Conservation (phyloP, 495 filamentous ascomycete genomes). For the Talaromyces ruber region DNA sequence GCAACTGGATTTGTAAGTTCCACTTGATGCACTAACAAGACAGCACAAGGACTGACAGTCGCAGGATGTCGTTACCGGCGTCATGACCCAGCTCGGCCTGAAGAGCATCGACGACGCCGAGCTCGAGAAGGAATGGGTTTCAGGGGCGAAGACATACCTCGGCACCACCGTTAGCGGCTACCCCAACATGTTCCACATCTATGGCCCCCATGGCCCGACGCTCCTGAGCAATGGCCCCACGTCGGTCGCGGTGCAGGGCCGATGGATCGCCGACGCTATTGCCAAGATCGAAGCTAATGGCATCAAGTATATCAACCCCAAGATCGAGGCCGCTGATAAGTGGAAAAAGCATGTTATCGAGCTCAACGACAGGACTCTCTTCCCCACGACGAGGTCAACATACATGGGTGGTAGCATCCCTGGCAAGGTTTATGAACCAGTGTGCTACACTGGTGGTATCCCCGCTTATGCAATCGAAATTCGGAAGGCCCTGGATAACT, state of each 20-base stretch:
- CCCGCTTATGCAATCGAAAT: slow-evolving; percentile 29
- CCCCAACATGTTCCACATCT: slow-evolving; percentile 48
- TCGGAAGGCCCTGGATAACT: slow-evolving; percentile 15
- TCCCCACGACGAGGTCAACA: slow-evolving; percentile 35
- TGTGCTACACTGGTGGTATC: slow-evolving; percentile 34
- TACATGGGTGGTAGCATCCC: slow-evolving; percentile 46
- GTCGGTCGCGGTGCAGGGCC: slow-evolving; percentile 38
- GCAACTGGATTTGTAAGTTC: slow-evolving; percentile 41
- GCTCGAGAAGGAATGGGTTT: slow-evolving; percentile 39
- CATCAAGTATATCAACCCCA: slow-evolving; percentile 34
- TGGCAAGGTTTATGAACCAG: slow-evolving; percentile 38
- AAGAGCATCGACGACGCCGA: slow-evolving; percentile 28
- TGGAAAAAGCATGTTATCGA: slow-evolving; percentile 37
- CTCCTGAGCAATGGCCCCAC: slow-evolving; percentile 40
- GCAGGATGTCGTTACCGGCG: slow-evolving; percentile 39
- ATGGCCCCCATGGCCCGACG: slow-evolving; percentile 42
- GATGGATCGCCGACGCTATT: slow-evolving; percentile 43
- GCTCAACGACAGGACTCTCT: slow-evolving; percentile 34
- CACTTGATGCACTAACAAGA: background rate
- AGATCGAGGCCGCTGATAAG: slow-evolving; percentile 31
- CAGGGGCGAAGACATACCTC: slow-evolving; percentile 36
- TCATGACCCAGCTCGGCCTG: slow-evolving; percentile 40
- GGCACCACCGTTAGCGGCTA: slow-evolving; percentile 38
- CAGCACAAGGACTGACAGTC: background rate
- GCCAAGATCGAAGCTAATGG: slow-evolving; percentile 27